Conservation (phyloP, 371 early-diverging fungal genomes). For the Mortierella sp. region DNA sequence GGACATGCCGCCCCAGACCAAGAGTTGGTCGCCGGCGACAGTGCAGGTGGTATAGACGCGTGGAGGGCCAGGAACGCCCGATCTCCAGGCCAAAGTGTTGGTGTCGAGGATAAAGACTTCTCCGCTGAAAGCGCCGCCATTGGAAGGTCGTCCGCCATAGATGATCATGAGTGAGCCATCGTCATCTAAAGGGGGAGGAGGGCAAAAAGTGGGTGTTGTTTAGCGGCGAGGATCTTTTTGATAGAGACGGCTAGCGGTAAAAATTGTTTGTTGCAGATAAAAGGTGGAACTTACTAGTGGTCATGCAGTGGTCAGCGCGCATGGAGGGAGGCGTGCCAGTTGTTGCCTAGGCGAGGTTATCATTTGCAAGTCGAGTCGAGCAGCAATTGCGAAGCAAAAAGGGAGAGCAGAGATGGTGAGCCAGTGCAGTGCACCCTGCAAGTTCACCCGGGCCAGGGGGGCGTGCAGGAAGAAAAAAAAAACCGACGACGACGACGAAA, state of each 20-base stretch:
- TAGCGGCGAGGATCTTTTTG: too few species aligned
- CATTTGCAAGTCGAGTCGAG: too few species aligned
- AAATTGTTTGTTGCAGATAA: neutral
- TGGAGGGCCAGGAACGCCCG: constrained; percentile 22
- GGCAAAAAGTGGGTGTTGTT: too few species aligned
- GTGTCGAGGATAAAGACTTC: constrained; percentile 36
- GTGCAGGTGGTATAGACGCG: constrained; percentile 35
- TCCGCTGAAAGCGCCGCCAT: neutral
- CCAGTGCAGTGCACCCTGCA: too few species aligned
- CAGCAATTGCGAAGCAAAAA: too few species aligned
- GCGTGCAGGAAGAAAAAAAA: too few species aligned
- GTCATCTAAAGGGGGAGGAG: constrained; percentile 18
- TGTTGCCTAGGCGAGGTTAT: too few species aligned
- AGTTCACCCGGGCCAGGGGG: too few species aligned
- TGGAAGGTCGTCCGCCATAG: constrained; percentile 25
- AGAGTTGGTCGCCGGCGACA: constrained; percentile 31
- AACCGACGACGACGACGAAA: too few species aligned
- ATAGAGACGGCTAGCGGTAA: neutral
- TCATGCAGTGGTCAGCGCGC: constrained; percentile 46
- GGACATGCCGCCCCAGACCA: constrained; percentile 37
- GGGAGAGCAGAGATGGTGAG: too few species aligned
- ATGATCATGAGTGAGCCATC: constrained; percentile 33
- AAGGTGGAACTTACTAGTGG: constrained; percentile 23
- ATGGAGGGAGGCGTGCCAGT: constrained; percentile 22
- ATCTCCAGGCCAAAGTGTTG: constrained; percentile 8